Conservation (phyloP, 768 basidiomycete genomes). For the Russula sp. region DNA sequence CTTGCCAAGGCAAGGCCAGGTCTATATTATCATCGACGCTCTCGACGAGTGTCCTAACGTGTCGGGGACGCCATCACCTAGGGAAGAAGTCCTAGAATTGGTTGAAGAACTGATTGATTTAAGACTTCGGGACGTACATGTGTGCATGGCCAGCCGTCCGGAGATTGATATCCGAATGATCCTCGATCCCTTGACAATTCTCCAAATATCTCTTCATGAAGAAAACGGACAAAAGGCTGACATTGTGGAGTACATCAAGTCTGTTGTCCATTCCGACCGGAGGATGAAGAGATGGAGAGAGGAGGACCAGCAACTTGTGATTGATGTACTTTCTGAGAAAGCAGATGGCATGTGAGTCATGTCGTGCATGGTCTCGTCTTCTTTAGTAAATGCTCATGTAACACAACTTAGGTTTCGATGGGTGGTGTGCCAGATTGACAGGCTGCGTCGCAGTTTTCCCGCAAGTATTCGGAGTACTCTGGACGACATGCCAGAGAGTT, state of each 20-base stretch:
- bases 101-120: background rate
- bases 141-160: background rate
- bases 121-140: background rate
- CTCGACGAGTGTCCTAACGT: slow-evolving; percentile 10
- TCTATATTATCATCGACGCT: slow-evolving; percentile 7
- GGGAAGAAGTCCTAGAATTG: slow-evolving; percentile 1
- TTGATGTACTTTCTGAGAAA: background rate
- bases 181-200: background rate
- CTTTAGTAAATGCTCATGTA: background rate
- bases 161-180: background rate
- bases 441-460: too few relatives aligned
- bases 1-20: background rate
- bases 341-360: slow-evolving; percentile 8
- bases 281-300: slow-evolving; percentile 2
- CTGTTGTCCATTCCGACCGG: background rate
- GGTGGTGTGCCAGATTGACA: too few relatives aligned
- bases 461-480: background rate
- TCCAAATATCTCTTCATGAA: background rate
- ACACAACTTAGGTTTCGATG: too few relatives aligned
- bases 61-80: background rate
- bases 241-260: background rate
- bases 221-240: background rate
- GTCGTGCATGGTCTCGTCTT: background rate
- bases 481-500: background rate
- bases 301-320: background rate